Conservation (phyloP, 768 basidiomycete genomes). For the Coprinellus aureogranulatus region DNA sequence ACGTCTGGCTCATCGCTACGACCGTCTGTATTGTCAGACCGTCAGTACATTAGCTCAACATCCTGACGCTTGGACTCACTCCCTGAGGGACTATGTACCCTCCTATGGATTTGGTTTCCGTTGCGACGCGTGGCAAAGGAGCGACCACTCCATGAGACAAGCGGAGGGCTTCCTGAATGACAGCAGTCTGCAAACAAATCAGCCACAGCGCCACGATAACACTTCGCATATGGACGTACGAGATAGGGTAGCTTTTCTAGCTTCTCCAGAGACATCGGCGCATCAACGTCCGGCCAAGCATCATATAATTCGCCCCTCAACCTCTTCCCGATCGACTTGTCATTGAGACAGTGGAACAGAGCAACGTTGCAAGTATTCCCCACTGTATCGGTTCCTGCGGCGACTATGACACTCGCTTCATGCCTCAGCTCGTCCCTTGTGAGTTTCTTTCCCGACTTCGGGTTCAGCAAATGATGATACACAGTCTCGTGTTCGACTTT, state of each 20-base stretch:
- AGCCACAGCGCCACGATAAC: neutral
- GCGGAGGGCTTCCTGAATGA: slow-evolving; percentile 46
- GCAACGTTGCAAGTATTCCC: slow-evolving; percentile 39
- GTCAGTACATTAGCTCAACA: neutral
- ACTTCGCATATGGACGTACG: neutral
- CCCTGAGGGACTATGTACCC: slow-evolving; percentile 33
- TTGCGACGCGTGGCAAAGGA: slow-evolving; percentile 39
- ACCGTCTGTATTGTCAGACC: slow-evolving; percentile 29
- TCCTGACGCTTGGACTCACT: neutral
- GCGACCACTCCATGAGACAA: slow-evolving; percentile 38
- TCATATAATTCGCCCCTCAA: slow-evolving; percentile 31
- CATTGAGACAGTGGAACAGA: slow-evolving; percentile 32
- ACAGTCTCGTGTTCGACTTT: slow-evolving; percentile 32
- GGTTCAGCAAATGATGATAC: slow-evolving; percentile 27
- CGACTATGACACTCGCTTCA: slow-evolving; percentile 1
- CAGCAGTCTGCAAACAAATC: slow-evolving; percentile 35
- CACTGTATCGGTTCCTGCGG: slow-evolving; percentile 44
- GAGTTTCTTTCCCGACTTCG: neutral
- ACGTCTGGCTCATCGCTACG: slow-evolving; percentile 38
- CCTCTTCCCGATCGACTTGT: slow-evolving; percentile 24
- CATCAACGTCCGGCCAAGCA: slow-evolving; percentile 41
- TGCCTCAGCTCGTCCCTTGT: neutral
- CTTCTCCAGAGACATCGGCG: slow-evolving; percentile 27
- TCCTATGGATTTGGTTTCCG: slow-evolving; percentile 16
- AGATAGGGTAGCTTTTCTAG: slow-evolving; percentile 45